Evolutionary conservation across 2,329 filamentous ascomycete genomes (phyloP), one percentile per base, ranked within the genome.

Genomic region (Ilyonectria mors-panacis): DNA sequence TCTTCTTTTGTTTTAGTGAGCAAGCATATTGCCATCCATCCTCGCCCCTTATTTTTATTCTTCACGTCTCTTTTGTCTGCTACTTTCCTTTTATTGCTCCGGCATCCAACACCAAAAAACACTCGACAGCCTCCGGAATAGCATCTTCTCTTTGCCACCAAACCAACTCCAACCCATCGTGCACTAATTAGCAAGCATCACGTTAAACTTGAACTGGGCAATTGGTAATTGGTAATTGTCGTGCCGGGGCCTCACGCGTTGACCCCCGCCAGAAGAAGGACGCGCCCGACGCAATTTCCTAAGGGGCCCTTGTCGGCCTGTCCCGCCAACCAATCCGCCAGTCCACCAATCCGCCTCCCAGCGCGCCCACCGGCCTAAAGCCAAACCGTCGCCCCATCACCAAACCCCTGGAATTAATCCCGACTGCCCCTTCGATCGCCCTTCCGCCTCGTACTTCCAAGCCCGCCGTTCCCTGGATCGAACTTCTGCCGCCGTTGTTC

Each of bases 331-430:
- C 63, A 57, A 53, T 35, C 50, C 10, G 50, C 28, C 30, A n/a
- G n/a, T 42, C 39, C 39, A 60, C 54, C 54, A 63, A 47, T 57
- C 48, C 30, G 48, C 30, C 50, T 33, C 17, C 48, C 30, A 53
- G 35, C 71, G 69, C 69, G 66, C 71, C 71, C 70, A 72, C 71
- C 71, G 67, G 60, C 62, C 71, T 61, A 65, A 69, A 63, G 26
- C 61, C 64, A 59, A 42, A 30, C 58, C 47, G 55, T 68, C 65
- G 73, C 73, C 73, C 73, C 73, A 74, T 74, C 70, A 50, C 65
- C 64, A 61, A 63, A 57, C 73, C 72, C 73, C 66, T 68, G 71
- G 69, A 74, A 74, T 71, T 75, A 72, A 75, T 71, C 63, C 72
- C 58, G 65, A 73, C 66, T 71, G 65, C 73, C 73, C 72, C 73